Evolutionary conservation across 2,329 filamentous ascomycete genomes (phyloP).

Genomic region (Colletotrichum coccodes): DNA sequence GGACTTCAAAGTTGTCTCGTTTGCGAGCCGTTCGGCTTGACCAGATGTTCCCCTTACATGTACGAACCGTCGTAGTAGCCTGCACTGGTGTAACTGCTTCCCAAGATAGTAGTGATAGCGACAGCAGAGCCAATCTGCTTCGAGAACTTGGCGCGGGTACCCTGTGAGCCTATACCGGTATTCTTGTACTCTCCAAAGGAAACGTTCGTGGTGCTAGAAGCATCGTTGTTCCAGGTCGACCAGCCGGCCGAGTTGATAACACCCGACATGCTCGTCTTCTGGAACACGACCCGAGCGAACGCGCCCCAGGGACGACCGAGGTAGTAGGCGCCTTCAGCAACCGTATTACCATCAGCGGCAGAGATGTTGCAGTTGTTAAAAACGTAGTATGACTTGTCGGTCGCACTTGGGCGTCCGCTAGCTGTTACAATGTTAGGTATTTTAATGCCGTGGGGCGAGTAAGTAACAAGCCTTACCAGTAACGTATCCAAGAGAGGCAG

Average conservation of each 20-base stretch:
- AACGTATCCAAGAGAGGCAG: too few species aligned
- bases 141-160: slow-evolving; percentile 7
- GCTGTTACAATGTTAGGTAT: too few species aligned
- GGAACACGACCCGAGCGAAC: slow-evolving; percentile 61
- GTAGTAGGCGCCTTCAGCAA: too few species aligned
- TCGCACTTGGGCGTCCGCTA: slow-evolving; percentile 52
- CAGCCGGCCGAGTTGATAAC: slow-evolving; percentile 64
- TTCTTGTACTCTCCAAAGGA: slow-evolving; percentile 64
- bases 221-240: slow-evolving; percentile 54
- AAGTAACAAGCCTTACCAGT: too few species aligned
- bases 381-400: slow-evolving; percentile 56
- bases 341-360: slow-evolving; percentile 39
- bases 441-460: too few species aligned
- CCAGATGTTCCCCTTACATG: too few species aligned
- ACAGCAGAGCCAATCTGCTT: too few species aligned
- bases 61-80: too few species aligned
- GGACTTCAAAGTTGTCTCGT: too few species aligned
- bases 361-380: slow-evolving; percentile 58
- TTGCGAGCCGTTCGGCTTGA: too few species aligned
- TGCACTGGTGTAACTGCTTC: too few species aligned
- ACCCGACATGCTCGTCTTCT: slow-evolving; percentile 54
- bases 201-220: slow-evolving; percentile 54
- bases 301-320: slow-evolving; percentile 64
- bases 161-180: slow-evolving; percentile 56
- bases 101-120: too few species aligned